Conservation (phyloP, 768 basidiomycete species). For the Macrolepiota albuminosa region DNA sequence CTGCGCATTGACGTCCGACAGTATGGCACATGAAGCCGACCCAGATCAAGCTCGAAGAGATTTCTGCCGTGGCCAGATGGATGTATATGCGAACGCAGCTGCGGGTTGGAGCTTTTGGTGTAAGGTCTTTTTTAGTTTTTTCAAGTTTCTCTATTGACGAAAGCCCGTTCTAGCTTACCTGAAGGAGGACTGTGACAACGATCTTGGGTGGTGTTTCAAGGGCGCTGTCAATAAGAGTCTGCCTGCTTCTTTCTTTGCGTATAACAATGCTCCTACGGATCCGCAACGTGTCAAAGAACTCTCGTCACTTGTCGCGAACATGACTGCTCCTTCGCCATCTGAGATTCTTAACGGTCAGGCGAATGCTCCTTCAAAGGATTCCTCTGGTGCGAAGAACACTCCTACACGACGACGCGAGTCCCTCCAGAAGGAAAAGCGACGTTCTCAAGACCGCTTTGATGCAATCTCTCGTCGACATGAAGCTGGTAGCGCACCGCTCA, state of each 20-base stretch:
- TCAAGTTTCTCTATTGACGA: neutral
- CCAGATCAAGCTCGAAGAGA: constrained; percentile 36
- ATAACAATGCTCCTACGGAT: constrained; percentile 19
- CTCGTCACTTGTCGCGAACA: constrained; percentile 4
- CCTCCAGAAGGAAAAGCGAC: neutral
- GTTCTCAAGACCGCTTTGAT: constrained; percentile 21
- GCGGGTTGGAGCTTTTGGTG: constrained; percentile 74
- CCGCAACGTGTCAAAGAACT: constrained; percentile 3
- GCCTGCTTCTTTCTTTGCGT: constrained; percentile 55
- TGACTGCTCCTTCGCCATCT: constrained; percentile 9
- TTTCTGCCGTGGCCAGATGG: constrained; percentile 58
- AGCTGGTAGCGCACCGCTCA: constrained; percentile 9
- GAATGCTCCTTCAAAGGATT: neutral
- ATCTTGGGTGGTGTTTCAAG: constrained; percentile 69
- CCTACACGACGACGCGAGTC: neutral
- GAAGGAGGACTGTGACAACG: constrained; percentile 54
- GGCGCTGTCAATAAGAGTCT: constrained; percentile 51
- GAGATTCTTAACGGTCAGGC: constrained; percentile 9
- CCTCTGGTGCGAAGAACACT: neutral
- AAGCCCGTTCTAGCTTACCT: constrained; percentile 40
- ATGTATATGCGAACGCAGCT: constrained; percentile 48
- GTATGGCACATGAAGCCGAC: constrained; percentile 44
- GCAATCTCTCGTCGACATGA: constrained; percentile 19
- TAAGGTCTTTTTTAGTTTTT: constrained; percentile 25
- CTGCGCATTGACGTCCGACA: constrained; percentile 65